phyloP scores from a whole-genome alignment of 345 rosid species.

The Heritiera littoralis region DNA sequence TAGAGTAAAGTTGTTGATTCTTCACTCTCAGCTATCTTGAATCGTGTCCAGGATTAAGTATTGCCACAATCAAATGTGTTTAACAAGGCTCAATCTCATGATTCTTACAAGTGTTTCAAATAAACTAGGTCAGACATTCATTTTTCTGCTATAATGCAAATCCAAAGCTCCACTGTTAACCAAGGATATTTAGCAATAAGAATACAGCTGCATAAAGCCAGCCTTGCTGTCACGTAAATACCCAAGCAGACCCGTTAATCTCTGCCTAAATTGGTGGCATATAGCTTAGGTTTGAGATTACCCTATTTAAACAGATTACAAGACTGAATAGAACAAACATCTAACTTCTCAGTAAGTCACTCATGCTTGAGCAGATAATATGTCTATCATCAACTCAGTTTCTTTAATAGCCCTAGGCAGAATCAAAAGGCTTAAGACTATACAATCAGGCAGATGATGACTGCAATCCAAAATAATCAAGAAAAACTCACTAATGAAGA shows the following conservation, averaged over 20 bases:
- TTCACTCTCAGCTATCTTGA: background rate
- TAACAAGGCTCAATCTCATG: background rate
- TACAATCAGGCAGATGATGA: background rate
- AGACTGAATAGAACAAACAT: background rate
- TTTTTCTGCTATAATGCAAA: background rate
- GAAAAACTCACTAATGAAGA: no score
- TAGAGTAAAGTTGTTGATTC: background rate
- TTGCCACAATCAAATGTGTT: background rate
- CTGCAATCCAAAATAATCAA: background rate
- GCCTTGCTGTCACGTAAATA: slow-evolving; percentile 1
- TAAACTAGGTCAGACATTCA: background rate
- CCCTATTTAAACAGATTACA: background rate
- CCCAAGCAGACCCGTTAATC: background rate
- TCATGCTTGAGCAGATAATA: background rate
- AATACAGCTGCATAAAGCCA: background rate
- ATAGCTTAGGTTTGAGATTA: background rate
- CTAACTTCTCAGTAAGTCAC: background rate
- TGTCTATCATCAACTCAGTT: slow-evolving; percentile 7
- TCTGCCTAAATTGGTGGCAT: background rate
- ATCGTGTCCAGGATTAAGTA: background rate
- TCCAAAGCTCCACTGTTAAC: background rate
- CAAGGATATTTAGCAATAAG: background rate
- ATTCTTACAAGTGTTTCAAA: no score
- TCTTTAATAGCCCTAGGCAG: background rate
- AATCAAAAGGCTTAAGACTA: slow-evolving; percentile 10